Evolutionary conservation across 768 basidiomycete species (phyloP).

Genomic region (Suillus hirtellus): DNA sequence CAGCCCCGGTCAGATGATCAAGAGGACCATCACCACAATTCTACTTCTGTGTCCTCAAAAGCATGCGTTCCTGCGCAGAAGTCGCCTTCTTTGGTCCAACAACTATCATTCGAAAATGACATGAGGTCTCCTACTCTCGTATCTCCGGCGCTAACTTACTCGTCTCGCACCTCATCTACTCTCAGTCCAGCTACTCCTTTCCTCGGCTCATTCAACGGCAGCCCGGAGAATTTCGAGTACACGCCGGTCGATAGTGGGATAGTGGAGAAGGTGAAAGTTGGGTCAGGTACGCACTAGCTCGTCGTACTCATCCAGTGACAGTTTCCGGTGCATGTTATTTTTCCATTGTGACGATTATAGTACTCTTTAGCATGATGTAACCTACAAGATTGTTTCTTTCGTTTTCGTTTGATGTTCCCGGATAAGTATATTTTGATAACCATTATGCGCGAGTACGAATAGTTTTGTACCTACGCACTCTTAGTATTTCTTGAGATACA

Average conservation of each 20-base stretch:
- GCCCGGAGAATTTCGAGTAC: conserved; percentile 33
- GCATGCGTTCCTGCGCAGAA: conserved; percentile 17
- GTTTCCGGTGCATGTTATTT: neutral
- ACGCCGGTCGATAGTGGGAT: conserved; percentile 22
- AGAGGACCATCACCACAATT: conserved; percentile 13
- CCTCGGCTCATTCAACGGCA: conserved; percentile 49
- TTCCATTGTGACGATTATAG: neutral
- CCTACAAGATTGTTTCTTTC: neutral
- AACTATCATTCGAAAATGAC: conserved; percentile 26
- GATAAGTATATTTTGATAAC: conserved; percentile 2
- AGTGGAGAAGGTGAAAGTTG: conserved; percentile 28
- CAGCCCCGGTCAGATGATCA: conserved; percentile 3
- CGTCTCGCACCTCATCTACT: conserved; percentile 62
- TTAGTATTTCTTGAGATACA: conserved; percentile 7
- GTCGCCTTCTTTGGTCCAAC: conserved; percentile 17
- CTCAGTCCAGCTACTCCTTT: conserved; percentile 74
- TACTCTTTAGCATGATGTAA: conserved; percentile 5
- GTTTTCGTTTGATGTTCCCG: neutral
- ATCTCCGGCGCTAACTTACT: conserved; percentile 69
- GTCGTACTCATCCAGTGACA: neutral
- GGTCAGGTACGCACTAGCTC: conserved; percentile 12
- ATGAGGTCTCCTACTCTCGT: conserved; percentile 54
- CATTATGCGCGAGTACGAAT: conserved; percentile 2
- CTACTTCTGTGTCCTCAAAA: conserved; percentile 14
- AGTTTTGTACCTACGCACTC: conserved; percentile 1